Evolutionary conservation across 1,139 yeast genomes (phyloP).

Genomic region (Candida dubliniensis): DNA sequence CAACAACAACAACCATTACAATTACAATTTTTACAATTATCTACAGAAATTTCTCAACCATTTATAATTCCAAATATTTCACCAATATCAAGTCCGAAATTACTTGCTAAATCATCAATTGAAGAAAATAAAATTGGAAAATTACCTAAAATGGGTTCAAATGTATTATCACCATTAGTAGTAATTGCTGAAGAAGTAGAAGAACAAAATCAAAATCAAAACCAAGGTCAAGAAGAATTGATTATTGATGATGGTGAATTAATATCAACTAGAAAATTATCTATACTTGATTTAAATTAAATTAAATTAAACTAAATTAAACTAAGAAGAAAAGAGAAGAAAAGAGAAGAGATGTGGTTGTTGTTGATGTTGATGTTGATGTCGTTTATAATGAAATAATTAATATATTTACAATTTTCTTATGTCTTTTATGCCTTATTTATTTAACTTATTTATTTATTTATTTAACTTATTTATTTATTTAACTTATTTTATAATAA

Average conservation of each 20-base stretch:
- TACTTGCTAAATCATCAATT: constrained; percentile 18
- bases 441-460: no score
- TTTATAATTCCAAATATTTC: constrained; percentile 65
- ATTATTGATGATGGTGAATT: constrained; percentile 8
- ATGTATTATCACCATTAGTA: constrained; percentile 11
- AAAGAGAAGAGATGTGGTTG: no score
- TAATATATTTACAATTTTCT: no score
- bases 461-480: no score
- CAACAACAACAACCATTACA: constrained; percentile 1
- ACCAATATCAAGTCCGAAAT: constrained; percentile 49
- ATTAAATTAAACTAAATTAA: constrained; percentile 10
- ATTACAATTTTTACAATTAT: constrained; percentile 34
- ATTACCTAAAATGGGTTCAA: constrained; percentile 12
- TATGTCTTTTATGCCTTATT: no score
- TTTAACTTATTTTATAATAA: no score
- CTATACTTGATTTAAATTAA: constrained; percentile 12
- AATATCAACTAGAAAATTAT: constrained; percentile 11
- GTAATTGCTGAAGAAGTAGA: constrained; percentile 8
- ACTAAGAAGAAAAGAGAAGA: no score
- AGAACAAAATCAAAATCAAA: neutral
- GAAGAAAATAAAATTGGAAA: neutral
- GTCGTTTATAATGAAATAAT: no score
- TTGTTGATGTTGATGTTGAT: no score
- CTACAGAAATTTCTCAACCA: constrained; percentile 58
- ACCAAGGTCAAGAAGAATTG: no score